Evolutionary conservation across 192 early-diverging fungal species (phyloP).

Genomic region (Umbelopsis isabellina): DNA sequence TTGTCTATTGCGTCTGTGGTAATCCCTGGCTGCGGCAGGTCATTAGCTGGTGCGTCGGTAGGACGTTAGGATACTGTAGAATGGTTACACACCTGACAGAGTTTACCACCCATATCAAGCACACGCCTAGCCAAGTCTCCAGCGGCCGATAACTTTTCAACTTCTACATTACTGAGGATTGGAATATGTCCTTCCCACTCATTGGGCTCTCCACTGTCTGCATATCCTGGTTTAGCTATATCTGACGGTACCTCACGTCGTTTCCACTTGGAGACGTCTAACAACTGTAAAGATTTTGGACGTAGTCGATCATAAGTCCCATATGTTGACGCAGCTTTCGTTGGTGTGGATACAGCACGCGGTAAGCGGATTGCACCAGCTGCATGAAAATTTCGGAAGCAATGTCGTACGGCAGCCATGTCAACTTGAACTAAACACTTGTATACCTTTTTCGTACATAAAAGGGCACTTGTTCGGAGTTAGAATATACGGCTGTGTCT

Average conservation of each 20-base stretch:
- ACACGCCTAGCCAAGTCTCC: constrained; percentile 61
- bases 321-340: not conserved
- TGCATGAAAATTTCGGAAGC: not conserved
- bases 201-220: constrained; percentile 52
- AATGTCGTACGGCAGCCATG: not conserved
- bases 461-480: no score
- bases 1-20: constrained; percentile 57
- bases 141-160: constrained; percentile 50
- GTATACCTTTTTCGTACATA: no score
- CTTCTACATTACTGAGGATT: constrained; percentile 37
- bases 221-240: constrained; percentile 63
- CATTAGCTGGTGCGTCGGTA: not conserved
- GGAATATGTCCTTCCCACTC: constrained; percentile 50
- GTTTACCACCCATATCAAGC: constrained; percentile 52
- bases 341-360: not conserved
- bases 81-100: constrained; percentile 45
- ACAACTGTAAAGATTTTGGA: constrained; percentile 22
- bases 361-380: not conserved
- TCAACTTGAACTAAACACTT: not conserved
- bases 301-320: constrained; percentile 29
- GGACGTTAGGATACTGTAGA: not conserved
- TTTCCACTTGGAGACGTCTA: constrained; percentile 26
- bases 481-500: no score
- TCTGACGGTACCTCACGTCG: constrained; percentile 41
- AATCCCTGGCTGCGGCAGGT: constrained; percentile 43